Conservation (phyloP, 2,329 filamentous ascomycete species). For the Akanthomyces lecanii region DNA sequence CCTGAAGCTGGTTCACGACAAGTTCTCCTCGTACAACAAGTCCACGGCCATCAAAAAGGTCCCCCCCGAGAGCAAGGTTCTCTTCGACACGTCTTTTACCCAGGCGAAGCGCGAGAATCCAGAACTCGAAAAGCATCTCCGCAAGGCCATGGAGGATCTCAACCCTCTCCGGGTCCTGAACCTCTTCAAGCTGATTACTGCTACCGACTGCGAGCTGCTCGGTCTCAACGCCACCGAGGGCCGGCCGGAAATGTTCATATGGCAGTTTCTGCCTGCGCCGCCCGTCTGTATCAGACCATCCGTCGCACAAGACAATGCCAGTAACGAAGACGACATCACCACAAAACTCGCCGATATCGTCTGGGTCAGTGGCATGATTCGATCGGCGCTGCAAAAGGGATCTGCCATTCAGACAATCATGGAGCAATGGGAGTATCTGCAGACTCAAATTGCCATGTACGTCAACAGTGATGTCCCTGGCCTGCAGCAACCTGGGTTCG, state of each 20-base stretch:
- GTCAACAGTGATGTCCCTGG: slow-evolving; percentile 96
- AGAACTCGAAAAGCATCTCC: slow-evolving; percentile 85
- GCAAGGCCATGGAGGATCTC: slow-evolving; percentile 90
- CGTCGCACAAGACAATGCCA: slow-evolving; percentile 86
- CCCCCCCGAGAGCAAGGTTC: slow-evolving; percentile 73
- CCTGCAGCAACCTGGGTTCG: slow-evolving; percentile 80
- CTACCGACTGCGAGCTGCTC: slow-evolving; percentile 83
- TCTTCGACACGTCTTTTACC: slow-evolving; percentile 81
- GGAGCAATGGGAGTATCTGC: slow-evolving; percentile 97
- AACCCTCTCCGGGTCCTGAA: slow-evolving; percentile 86
- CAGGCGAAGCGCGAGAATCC: slow-evolving; percentile 72
- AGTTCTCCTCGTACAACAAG: slow-evolving; percentile 81
- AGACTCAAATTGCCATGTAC: slow-evolving; percentile 94
- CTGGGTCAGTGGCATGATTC: slow-evolving; percentile 83
- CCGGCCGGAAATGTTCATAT: slow-evolving; percentile 93
- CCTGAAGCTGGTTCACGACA: slow-evolving; percentile 93
- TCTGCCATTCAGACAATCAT: slow-evolving; percentile 85
- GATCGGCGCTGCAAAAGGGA: slow-evolving; percentile 75
- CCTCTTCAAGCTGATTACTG: slow-evolving; percentile 82
- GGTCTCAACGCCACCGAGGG: slow-evolving; percentile 84
- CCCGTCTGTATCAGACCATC: slow-evolving; percentile 93
- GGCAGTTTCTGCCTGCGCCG: slow-evolving; percentile 92
- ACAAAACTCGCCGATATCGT: slow-evolving; percentile 97
- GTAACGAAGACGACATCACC: slow-evolving; percentile 93
- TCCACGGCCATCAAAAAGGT: slow-evolving; percentile 84